Evolutionary conservation across 371 early-diverging fungal species (phyloP).

Genomic region (Mucor circinelloides): DNA sequence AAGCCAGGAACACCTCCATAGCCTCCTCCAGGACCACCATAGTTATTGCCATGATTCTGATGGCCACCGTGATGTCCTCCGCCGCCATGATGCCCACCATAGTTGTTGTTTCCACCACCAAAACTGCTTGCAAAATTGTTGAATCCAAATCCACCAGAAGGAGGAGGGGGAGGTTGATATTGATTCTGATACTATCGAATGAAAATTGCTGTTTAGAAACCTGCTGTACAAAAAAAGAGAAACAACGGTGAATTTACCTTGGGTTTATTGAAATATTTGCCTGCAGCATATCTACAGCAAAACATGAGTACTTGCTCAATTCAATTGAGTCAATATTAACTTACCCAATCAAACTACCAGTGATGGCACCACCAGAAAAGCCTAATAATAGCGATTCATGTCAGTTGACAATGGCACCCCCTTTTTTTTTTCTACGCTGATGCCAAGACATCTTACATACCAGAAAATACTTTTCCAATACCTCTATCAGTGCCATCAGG

Average conservation of each 20-base stretch:
- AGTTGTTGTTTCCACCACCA: background rate
- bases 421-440: background rate
- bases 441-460: background rate
- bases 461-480: slow-evolving; percentile 17
- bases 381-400: slow-evolving; percentile 1
- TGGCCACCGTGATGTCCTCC: background rate
- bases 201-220: background rate
- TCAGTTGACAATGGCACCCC: background rate
- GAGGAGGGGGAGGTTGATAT: background rate
- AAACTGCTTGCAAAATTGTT: background rate
- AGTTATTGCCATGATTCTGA: background rate
- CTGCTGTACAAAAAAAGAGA: background rate
- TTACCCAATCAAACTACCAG: slow-evolving; percentile 25
- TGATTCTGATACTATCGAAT: background rate
- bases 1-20: slow-evolving; percentile 1
- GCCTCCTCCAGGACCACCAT: background rate
- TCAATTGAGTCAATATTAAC: background rate
- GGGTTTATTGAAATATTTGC: slow-evolving; percentile 14
- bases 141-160: background rate
- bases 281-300: slow-evolving; percentile 18
- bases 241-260: background rate
- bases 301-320: background rate
- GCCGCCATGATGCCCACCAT: background rate
- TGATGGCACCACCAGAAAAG: slow-evolving; percentile 22
- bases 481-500: slow-evolving; percentile 10